A percentile compares a stretch with the other conserved stretches of the same genome.
These are phyloP conservation scores for Chrysochromulina tobinii DNA, from an alignment of 78 protist genomes.

Conservation along the genomic window DNA sequence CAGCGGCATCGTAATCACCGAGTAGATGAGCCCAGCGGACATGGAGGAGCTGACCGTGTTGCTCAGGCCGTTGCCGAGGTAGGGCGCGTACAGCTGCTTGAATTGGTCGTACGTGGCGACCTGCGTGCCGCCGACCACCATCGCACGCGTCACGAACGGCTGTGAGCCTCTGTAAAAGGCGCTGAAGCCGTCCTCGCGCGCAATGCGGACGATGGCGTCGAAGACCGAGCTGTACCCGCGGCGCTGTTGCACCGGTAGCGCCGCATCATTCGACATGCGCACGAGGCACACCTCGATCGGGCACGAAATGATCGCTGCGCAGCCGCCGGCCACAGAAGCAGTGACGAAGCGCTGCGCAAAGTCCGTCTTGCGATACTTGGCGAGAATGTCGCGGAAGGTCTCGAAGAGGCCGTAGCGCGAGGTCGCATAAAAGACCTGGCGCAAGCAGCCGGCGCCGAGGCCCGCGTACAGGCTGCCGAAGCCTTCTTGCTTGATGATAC, in stretches of 20 bases:
- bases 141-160: slow-evolving; percentile 34
- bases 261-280: slow-evolving; percentile 40
- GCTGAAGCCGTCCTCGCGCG: slow-evolving; percentile 31
- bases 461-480: slow-evolving; percentile 33
- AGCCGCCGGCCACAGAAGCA: slow-evolving; percentile 30
- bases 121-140: slow-evolving; percentile 38
- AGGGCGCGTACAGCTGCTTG: not conserved
- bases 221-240: slow-evolving; percentile 32
- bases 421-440: slow-evolving; percentile 46
- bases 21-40: slow-evolving; percentile 36
- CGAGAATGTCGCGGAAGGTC: slow-evolving; percentile 30
- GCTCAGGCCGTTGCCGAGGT: too few relatives aligned
- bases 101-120: slow-evolving; percentile 44
- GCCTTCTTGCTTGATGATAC: slow-evolving; percentile 2
- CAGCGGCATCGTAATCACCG: slow-evolving; percentile 42
- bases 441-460: slow-evolving; percentile 33
- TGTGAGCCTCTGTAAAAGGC: slow-evolving; percentile 43
- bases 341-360: slow-evolving; percentile 18
- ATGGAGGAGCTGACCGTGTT: not conserved
- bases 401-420: slow-evolving; percentile 40
- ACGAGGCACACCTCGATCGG: slow-evolving; percentile 54
- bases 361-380: slow-evolving; percentile 27
- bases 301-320: slow-evolving; percentile 42
- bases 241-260: slow-evolving; percentile 22
- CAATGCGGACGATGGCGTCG: slow-evolving; percentile 24